Evolutionary conservation across 306 rosid genomes (phyloP).

Genomic region (Pyrus communis): DNA sequence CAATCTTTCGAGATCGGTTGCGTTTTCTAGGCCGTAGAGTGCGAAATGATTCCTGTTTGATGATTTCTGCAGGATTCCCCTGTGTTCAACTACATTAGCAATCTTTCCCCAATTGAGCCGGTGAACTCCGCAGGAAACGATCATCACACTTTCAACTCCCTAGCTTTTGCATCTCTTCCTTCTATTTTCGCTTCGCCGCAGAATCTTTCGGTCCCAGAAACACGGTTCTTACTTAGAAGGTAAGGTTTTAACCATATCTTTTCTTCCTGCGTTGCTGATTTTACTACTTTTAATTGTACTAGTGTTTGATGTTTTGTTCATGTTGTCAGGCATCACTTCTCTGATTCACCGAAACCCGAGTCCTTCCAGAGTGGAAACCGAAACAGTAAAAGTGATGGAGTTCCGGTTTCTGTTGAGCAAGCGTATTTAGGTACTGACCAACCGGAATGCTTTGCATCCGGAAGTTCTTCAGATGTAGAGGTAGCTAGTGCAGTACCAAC

Average conservation of each 20-base stretch:
- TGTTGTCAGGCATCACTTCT: constrained; percentile 17
- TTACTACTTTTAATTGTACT: neutral
- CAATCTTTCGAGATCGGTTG: neutral
- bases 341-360: neutral
- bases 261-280: neutral
- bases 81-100: constrained; percentile 62
- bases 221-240: constrained; percentile 61
- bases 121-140: constrained; percentile 36
- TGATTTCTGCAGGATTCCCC: constrained; percentile 73
- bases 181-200: constrained; percentile 84
- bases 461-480: constrained; percentile 1
- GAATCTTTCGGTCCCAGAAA: constrained; percentile 42
- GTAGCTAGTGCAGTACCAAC: neutral
- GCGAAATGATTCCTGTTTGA: neutral
- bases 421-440: neutral
- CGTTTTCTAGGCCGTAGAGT: neutral
- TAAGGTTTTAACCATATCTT: neutral
- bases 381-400: neutral
- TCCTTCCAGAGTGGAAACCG: neutral
- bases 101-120: constrained; percentile 81
- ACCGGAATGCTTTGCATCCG: neutral
- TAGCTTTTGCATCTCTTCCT: constrained; percentile 64
- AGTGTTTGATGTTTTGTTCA: neutral
- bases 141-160: constrained; percentile 66
- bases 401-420: neutral